Percentiles rank a stretch among this genome's conserved stretches.
These are phyloP conservation scores for Malassezia arunalokei DNA, from an alignment of 1,284 basidiomycete species.

Conservation along the genomic window DNA sequence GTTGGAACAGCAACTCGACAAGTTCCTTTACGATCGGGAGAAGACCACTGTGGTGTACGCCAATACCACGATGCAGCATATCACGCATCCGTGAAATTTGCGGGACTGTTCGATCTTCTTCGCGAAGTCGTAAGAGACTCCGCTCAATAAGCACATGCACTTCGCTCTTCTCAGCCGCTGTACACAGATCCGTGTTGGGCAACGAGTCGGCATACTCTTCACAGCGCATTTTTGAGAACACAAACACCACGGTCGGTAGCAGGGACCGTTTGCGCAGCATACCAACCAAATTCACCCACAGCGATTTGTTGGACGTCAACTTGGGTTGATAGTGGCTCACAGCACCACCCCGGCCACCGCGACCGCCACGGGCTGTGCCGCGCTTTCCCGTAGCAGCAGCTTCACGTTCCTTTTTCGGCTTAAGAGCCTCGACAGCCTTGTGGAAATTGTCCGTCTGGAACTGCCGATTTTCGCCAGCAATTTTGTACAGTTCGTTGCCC, in stretches of 20 bases:
- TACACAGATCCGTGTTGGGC: conserved; percentile 76
- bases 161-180: conserved; percentile 80
- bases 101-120: conserved; percentile 83
- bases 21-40: conserved; percentile 89
- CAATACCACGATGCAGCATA: conserved; percentile 79
- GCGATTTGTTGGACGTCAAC: conserved; percentile 61
- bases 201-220: conserved; percentile 89
- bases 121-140: conserved; percentile 78
- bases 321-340: conserved; percentile 41
- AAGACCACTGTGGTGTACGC: conserved; percentile 92
- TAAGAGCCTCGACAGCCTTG: conserved; percentile 72
- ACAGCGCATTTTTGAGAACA: conserved; percentile 89
- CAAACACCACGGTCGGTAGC: conserved; percentile 90
- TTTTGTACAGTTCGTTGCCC: conserved; percentile 77
- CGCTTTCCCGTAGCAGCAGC: conserved; percentile 70
- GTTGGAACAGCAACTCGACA: conserved; percentile 88
- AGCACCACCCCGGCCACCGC: conserved; percentile 40
- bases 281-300: conserved; percentile 84
- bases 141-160: conserved; percentile 88
- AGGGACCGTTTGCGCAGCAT: conserved; percentile 72
- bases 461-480: conserved; percentile 70
- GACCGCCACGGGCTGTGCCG: conserved; percentile 53
- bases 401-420: conserved; percentile 93
- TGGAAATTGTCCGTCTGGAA: conserved; percentile 55
- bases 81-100: conserved; percentile 88